Evolutionary conservation across 345 rosid genomes (phyloP).

Genomic region (Sisymbrium irio): DNA sequence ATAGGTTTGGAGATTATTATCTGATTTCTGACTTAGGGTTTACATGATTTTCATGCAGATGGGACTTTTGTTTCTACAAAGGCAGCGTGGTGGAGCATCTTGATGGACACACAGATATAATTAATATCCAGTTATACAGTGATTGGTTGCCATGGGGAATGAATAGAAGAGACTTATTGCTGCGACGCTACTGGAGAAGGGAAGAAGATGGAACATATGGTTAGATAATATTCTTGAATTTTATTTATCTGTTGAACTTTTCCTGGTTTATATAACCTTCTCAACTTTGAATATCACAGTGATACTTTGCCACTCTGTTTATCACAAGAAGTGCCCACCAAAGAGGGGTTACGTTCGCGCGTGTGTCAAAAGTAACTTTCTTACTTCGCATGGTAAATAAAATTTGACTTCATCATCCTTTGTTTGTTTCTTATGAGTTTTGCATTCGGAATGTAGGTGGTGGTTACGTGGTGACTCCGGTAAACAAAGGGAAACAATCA

Average conservation of each 20-base stretch:
- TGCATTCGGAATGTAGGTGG: slow-evolving; percentile 53
- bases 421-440: not conserved
- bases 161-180: slow-evolving; percentile 72
- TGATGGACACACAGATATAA: slow-evolving; percentile 90
- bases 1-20: not conserved
- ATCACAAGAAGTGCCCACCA: slow-evolving; percentile 72
- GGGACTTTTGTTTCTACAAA: slow-evolving; percentile 79
- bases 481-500: slow-evolving; percentile 65
- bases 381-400: not conserved
- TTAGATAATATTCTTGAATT: slow-evolving; percentile 25
- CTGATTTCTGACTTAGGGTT: not conserved
- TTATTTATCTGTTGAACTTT: not conserved
- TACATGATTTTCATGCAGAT: slow-evolving; percentile 47
- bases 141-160: slow-evolving; percentile 90
- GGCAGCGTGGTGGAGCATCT: slow-evolving; percentile 82
- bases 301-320: slow-evolving; percentile 80
- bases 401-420: not conserved
- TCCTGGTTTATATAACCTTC: slow-evolving; percentile 8
- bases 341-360: slow-evolving; percentile 83
- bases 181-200: slow-evolving; percentile 91
- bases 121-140: slow-evolving; percentile 59
- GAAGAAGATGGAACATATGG: slow-evolving; percentile 98
- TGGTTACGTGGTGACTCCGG: slow-evolving; percentile 82
- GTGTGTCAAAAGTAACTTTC: slow-evolving; percentile 77
- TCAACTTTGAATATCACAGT: slow-evolving; percentile 45